Evolutionary conservation across 495 filamentous ascomycete genomes (phyloP).

Genomic region (Durotheca rogersii): DNA sequence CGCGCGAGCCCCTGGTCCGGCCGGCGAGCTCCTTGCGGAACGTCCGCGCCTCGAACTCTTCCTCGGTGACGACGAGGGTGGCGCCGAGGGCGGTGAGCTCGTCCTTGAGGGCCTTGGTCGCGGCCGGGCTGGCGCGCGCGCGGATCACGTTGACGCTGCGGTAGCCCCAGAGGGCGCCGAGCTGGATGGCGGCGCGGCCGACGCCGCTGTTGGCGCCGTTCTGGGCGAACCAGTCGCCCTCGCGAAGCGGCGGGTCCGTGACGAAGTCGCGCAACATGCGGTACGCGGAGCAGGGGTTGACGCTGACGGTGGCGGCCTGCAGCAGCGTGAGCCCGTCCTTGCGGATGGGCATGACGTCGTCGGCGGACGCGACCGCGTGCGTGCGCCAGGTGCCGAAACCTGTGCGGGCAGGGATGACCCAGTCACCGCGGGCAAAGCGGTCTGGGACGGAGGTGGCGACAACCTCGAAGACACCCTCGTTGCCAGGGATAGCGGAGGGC

Average conservation of each 20-base stretch:
- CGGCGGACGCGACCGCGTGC: conserved; percentile 66
- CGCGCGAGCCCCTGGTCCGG: conserved; percentile 66
- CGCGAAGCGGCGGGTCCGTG: conserved; percentile 42
- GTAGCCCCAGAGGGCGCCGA: conserved; percentile 79
- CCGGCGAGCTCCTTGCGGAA: conserved; percentile 63
- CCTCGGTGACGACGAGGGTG: conserved; percentile 77
- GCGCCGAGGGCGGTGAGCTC: conserved; percentile 74
- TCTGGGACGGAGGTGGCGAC: conserved; percentile 59
- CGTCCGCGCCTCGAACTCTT: conserved; percentile 60
- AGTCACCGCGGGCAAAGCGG: conserved; percentile 64
- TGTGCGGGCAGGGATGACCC: conserved; percentile 81
- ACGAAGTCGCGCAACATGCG: conserved; percentile 87
- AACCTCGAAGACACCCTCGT: conserved; percentile 91
- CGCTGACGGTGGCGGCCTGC: conserved; percentile 80
- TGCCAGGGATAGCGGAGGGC: conserved; percentile 66
- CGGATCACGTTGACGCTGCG: conserved; percentile 85
- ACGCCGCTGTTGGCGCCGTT: conserved; percentile 96
- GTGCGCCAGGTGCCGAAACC: conserved; percentile 92
- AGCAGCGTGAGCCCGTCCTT: conserved; percentile 64
- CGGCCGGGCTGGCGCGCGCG: conserved; percentile 59
- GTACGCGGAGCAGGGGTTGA: conserved; percentile 93
- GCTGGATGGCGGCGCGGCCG: conserved; percentile 82
- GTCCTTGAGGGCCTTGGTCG: conserved; percentile 64
- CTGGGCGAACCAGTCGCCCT: conserved; percentile 89
- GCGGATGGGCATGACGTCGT: conserved; percentile 64